Evolutionary conservation across 345 rosid genomes (phyloP).

Genomic region (Brassica nigra): DNA sequence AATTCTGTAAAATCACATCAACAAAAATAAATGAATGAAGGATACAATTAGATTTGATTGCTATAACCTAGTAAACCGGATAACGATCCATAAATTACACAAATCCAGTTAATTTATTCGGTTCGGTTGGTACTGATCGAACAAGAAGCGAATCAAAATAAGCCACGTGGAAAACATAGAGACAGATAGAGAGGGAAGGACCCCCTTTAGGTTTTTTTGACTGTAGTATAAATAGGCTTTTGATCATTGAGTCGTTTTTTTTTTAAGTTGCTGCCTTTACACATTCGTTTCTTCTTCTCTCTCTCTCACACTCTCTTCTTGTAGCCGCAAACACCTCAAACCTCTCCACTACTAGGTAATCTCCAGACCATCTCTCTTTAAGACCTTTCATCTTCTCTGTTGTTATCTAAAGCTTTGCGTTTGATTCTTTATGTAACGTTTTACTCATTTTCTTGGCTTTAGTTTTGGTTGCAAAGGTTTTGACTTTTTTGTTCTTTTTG

Average conservation of each 20-base stretch:
- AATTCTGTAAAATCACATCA: background rate
- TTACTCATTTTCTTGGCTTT: background rate
- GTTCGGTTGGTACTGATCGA: conserved; percentile 16
- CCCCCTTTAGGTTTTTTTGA: conserved; percentile 38
- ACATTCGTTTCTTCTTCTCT: conserved; percentile 40
- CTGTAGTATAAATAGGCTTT: conserved; percentile 21
- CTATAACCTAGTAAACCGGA: conserved; percentile 35
- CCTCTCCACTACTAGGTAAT: conserved; percentile 24
- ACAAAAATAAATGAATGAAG: background rate
- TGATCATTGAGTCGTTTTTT: conserved; percentile 29
- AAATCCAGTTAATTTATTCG: conserved; percentile 10
- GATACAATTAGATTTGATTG: background rate
- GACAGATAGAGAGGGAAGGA: conserved; percentile 45
- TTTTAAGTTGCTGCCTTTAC: conserved; percentile 33
- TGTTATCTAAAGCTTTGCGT: background rate
- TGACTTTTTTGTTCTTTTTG: background rate
- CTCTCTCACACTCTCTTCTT: conserved; percentile 24
- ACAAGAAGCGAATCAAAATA: background rate
- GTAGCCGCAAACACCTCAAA: conserved; percentile 20
- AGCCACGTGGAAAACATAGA: conserved; percentile 28
- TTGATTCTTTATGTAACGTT: background rate
- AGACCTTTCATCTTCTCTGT: background rate
- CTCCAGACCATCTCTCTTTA: conserved; percentile 6
- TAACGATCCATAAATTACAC: background rate
- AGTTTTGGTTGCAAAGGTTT: conserved; percentile 11